Evolutionary conservation across 2,329 filamentous ascomycete species (phyloP).

Genomic region (Hortaea werneckii): DNA sequence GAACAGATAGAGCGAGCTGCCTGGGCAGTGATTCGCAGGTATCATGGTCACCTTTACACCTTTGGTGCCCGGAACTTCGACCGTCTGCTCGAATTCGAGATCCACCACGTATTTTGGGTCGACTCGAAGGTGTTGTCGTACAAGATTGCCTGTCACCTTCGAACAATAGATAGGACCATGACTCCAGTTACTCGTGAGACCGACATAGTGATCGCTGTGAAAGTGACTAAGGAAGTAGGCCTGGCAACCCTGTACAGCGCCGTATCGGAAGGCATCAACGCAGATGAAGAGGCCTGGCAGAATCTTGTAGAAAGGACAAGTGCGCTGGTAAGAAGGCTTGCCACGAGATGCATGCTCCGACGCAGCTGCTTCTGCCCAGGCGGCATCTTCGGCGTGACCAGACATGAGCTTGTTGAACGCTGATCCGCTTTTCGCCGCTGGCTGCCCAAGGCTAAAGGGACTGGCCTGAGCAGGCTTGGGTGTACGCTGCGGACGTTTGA

Average conservation of each 20-base stretch:
- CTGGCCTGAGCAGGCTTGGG: slow-evolving; percentile 72
- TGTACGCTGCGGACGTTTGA: slow-evolving; percentile 54
- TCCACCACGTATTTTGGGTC: slow-evolving; percentile 76
- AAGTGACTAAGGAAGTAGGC: slow-evolving; percentile 98
- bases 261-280: slow-evolving; percentile 93
- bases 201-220: slow-evolving; percentile 95
- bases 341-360: slow-evolving; percentile 68
- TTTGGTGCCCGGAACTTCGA: slow-evolving; percentile 70
- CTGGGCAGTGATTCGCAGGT: slow-evolving; percentile 90
- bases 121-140: slow-evolving; percentile 75
- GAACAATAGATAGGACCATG: slow-evolving; percentile 97
- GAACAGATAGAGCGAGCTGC: slow-evolving; percentile 87
- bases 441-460: slow-evolving; percentile 53
- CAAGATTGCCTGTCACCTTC: slow-evolving; percentile 78
- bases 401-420: slow-evolving; percentile 94
- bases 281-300: slow-evolving; percentile 86
- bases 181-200: slow-evolving; percentile 75
- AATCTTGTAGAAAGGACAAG: slow-evolving; percentile 97
- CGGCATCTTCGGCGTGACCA: slow-evolving; percentile 75
- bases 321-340: slow-evolving; percentile 76
- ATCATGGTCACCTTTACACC: slow-evolving; percentile 90
- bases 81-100: slow-evolving; percentile 71
- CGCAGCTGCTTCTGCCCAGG: slow-evolving; percentile 80
- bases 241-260: slow-evolving; percentile 79
- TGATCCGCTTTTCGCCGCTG: slow-evolving; percentile 40